Base-by-base conservation (phyloP, 768 basidiomycete genomes). In the Hemileccinum impolitum region DNA sequence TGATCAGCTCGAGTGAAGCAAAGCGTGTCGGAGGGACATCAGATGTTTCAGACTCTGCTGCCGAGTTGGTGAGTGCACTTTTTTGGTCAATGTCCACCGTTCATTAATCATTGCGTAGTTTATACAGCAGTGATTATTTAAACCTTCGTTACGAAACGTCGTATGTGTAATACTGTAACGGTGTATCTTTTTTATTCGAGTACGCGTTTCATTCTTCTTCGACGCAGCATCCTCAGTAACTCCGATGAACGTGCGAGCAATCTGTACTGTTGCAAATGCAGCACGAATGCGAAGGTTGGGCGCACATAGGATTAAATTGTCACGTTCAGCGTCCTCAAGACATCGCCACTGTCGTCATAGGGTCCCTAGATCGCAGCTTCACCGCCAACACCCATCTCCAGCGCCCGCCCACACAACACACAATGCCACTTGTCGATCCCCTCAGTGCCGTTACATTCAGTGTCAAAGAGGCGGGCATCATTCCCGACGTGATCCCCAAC, bases 1-100 rank as follows among this genome's bases (percentile, higher is more conserved):
- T 88, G 43, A 89, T 91, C 47, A 73, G 72, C 52, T 68, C 76
- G 32, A 63, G 69, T 2, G 90, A 92, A 63, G 89, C 87, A 2
- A 70, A 70, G 43, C 68, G 74, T 49, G 60, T 77, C 41, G 84
- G 85, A 17, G 84, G 79, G 5, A 73, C 67, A 45, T 86, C 85
- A 3, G 62, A 66, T 6, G 62, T 88, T 9, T 72, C 78, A 2
- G 86, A 87, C 48, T 67, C 71, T 35, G 67, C 72, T 48, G 81
- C 81, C 11, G 72, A 71, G 42, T 64, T 74, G 70, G 88, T 90
- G 55, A 53, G 75, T 58, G 4, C 17, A 31, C 7, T 40, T 43
- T 48, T 35, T n/a, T 17, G 10, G 3, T 13, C n/a, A 3, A 2
- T 26, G 17, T n/a, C 4, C 2, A 4, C 6, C 21, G 6, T 47